phyloP scores from a whole-genome alignment of 352 stramenopile genomes.

The Phytophthora pini region DNA sequence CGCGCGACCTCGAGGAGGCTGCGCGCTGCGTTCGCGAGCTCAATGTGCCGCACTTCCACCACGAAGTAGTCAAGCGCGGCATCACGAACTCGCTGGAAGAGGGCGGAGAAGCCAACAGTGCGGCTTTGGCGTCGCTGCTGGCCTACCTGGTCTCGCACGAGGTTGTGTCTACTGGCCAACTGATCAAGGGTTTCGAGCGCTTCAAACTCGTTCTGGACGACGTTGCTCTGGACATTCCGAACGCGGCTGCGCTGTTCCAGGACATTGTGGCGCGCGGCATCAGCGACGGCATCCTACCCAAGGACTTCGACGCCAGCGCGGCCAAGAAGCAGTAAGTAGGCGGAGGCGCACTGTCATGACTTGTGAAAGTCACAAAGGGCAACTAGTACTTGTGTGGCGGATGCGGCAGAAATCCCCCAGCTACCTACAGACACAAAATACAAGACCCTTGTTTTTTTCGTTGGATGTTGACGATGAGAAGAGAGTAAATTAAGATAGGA shows the following conservation, averaged over 20 bases:
- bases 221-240: slow-evolving; percentile 74
- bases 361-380: slow-evolving; percentile 2
- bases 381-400: slow-evolving; percentile 7
- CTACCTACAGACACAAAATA: slow-evolving; percentile 29
- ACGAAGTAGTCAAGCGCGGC: slow-evolving; percentile 94
- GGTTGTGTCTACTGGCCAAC: slow-evolving; percentile 62
- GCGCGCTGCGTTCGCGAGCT: slow-evolving; percentile 94
- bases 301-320: slow-evolving; percentile 56
- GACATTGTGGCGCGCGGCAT: slow-evolving; percentile 50
- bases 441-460: slow-evolving; percentile 17
- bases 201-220: slow-evolving; percentile 76
- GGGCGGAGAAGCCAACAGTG: slow-evolving; percentile 50
- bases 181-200: slow-evolving; percentile 85
- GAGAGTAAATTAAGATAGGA: slow-evolving; percentile 20
- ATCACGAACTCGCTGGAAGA: slow-evolving; percentile 67
- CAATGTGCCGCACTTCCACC: slow-evolving; percentile 96
- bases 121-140: slow-evolving; percentile 77
- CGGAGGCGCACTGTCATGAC: neutral
- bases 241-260: slow-evolving; percentile 56
- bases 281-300: slow-evolving; percentile 50
- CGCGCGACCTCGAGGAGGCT: slow-evolving; percentile 95
- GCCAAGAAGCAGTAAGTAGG: slow-evolving; percentile 39
- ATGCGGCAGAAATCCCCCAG: neutral
- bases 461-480: slow-evolving; percentile 7
- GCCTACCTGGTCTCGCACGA: slow-evolving; percentile 77